phyloP scores from a whole-genome alignment of 1,284 basidiomycete genomes.

The Ustilago hordei region DNA sequence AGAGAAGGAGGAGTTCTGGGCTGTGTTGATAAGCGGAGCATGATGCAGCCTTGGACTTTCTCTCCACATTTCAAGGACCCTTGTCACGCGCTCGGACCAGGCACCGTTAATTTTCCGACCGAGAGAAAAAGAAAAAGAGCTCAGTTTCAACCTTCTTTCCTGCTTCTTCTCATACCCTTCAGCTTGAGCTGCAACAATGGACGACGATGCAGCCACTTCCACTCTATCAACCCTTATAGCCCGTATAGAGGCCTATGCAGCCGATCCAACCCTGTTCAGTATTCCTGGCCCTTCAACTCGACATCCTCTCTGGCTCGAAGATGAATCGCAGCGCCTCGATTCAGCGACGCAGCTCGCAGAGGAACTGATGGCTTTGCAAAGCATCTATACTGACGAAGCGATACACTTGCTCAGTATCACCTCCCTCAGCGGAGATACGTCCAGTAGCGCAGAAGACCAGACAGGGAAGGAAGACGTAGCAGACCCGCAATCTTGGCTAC shows the following conservation, averaged over 20 bases:
- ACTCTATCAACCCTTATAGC: constrained; percentile 31
- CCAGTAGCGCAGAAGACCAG: not conserved
- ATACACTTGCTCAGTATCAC: constrained; percentile 40
- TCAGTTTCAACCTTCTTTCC: not conserved
- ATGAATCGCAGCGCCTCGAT: constrained; percentile 26
- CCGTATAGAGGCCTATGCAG: constrained; percentile 31
- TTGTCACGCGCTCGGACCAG: constrained; percentile 29
- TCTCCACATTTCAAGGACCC: constrained; percentile 13
- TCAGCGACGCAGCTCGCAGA: constrained; percentile 54
- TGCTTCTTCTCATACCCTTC: not conserved
- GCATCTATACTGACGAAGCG: constrained; percentile 62
- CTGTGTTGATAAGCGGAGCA: constrained; percentile 7
- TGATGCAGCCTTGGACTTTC: constrained; percentile 6
- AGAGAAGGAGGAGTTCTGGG: not conserved
- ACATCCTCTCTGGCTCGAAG: constrained; percentile 28
- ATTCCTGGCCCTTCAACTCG: constrained; percentile 23
- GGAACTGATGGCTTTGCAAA: constrained; percentile 62
- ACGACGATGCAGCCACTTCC: constrained; percentile 12
- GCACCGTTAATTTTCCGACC: not conserved
- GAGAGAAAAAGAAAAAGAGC: not conserved
- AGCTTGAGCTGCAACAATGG: constrained; percentile 11
- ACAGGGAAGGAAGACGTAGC: constrained; percentile 18
- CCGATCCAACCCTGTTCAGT: constrained; percentile 20
- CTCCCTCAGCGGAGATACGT: not conserved
- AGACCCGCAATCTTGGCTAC: constrained; percentile 36